Percentiles rank a stretch among this genome's conserved stretches.
Evolutionary conservation across 805 yeast genomes (phyloP).

Genomic region (Teunomyces panamensis): DNA sequence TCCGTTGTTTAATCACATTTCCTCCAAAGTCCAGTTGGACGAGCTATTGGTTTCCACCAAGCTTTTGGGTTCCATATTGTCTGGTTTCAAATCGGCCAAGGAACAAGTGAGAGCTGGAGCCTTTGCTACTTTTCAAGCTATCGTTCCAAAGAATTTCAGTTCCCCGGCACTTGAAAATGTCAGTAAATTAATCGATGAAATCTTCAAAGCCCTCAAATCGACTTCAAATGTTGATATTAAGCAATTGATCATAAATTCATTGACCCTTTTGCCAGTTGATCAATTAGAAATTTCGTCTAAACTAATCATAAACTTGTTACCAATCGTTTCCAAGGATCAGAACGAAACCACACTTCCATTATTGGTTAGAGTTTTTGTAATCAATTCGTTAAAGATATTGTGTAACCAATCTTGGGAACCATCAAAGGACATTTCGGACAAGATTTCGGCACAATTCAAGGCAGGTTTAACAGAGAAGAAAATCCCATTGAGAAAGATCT

Average conservation of each 20-base stretch:
- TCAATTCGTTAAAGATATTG: conserved; percentile 33
- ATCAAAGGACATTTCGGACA: conserved; percentile 7
- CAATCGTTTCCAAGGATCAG: conserved; percentile 67
- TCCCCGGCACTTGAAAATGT: conserved; percentile 17
- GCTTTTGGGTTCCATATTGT: conserved; percentile 23
- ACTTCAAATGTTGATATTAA: conserved; percentile 65
- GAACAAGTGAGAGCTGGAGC: conserved; percentile 57
- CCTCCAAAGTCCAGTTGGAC: conserved; percentile 37
- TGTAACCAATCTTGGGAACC: conserved; percentile 8
- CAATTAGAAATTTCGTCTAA: conserved; percentile 25
- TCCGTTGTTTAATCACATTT: conserved; percentile 36
- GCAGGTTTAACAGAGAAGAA: conserved; percentile 69
- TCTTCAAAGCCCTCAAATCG: conserved; percentile 55
- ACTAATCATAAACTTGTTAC: conserved; percentile 43
- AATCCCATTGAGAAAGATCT: conserved; percentile 56
- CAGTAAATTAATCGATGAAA: conserved; percentile 46
- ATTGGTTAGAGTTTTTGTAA: conserved; percentile 49
- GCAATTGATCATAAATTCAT: conserved; percentile 43
- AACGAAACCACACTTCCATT: conserved; percentile 62
- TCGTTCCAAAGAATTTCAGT: conserved; percentile 18
- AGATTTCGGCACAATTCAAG: conserved; percentile 33
- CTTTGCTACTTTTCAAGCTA: conserved; percentile 25
- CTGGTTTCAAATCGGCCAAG: conserved; percentile 69
- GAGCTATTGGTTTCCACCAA: conserved; percentile 35
- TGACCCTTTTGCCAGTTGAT: conserved; percentile 27